Conservation (phyloP, 805 yeast genomes). For the Ogataea siamensis region DNA sequence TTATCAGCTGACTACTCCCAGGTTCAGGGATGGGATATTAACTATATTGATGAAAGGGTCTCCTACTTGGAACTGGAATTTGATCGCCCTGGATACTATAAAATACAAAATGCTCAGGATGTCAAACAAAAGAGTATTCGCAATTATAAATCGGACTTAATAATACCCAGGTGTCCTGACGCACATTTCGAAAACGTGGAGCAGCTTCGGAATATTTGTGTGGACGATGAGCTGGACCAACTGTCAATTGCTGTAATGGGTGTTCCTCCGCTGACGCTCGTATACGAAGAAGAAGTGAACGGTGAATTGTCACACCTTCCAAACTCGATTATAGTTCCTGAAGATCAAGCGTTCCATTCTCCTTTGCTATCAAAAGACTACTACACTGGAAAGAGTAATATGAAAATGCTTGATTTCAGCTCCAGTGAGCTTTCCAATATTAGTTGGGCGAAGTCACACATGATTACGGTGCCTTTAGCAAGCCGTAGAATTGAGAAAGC, state of each 20-base stretch:
- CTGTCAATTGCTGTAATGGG: slow-evolving; percentile 59
- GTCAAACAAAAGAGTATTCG: slow-evolving; percentile 51
- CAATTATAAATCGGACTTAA: slow-evolving; percentile 56
- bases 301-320: slow-evolving; percentile 32
- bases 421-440: slow-evolving; percentile 38
- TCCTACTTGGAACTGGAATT: slow-evolving; percentile 67
- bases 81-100: slow-evolving; percentile 72
- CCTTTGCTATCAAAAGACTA: slow-evolving; percentile 42
- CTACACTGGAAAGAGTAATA: slow-evolving; percentile 24
- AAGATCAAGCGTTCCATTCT: slow-evolving; percentile 41
- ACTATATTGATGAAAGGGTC: slow-evolving; percentile 38
- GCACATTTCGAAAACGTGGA: slow-evolving; percentile 49
- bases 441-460: slow-evolving; percentile 34
- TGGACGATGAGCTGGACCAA: slow-evolving; percentile 51
- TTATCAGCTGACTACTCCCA: slow-evolving; percentile 28
- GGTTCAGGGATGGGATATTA: slow-evolving; percentile 19
- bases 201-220: slow-evolving; percentile 52
- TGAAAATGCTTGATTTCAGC: slow-evolving; percentile 27
- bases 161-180: slow-evolving; percentile 75
- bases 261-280: slow-evolving; percentile 70
- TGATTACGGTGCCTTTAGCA: slow-evolving; percentile 29
- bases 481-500: slow-evolving; percentile 30
- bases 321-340: slow-evolving; percentile 40
- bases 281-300: slow-evolving; percentile 47
- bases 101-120: slow-evolving; percentile 66